Evolutionary conservation across 202 grass and related monocot genomes (phyloP), one percentile per base, ranked within the genome.

Genomic region (Eragrostis tef): DNA sequence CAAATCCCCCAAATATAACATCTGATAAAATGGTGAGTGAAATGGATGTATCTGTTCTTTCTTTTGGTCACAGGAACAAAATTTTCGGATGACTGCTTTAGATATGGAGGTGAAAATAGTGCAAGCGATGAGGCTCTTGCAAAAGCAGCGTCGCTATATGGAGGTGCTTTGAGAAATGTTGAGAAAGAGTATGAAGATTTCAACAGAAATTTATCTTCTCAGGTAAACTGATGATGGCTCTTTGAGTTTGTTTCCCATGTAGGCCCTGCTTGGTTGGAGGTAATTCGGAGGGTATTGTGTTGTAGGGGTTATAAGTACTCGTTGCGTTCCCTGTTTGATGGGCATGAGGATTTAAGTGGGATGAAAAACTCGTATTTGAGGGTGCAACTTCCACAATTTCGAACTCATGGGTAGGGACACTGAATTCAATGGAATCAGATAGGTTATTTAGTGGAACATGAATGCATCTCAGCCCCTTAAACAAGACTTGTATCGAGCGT

Each of bases 61-160:
- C 52, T 60, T 66, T 86, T 86, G 60, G 20, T 76, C 74, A 67
- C 83, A 99, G 93, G 89, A 73, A 88, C 91, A 87, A 99, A 99
- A 85, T 86, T 99, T 83, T 95, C 96, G 13, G 96, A 99, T 81
- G 96, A 99, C 76, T 99, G 96, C 86, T 99, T 88, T 77, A 93
- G 85, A 93, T 99, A 91, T 90, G 89, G 90, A 76, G 83, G 87
- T 62, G 96, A 99, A 83, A 92, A 88, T 93, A 90, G 49, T 77
- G 62, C 74, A 70, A 90, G 53, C 14, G 96, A 90, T 64, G 90
- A 88, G 88, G 80, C 92, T 79, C 87, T 99, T 48, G 56, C 77
- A 75, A 96, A 96, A 87, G 93, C 96, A 6, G 77, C 89, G 73
- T 86, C 92, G 73, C 57, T 99, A 3, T 96, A 96, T 44, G 96